These are phyloP conservation scores for Calvatia gigantea DNA, from an alignment of 768 basidiomycete genomes.

Conservation along the genomic window DNA sequence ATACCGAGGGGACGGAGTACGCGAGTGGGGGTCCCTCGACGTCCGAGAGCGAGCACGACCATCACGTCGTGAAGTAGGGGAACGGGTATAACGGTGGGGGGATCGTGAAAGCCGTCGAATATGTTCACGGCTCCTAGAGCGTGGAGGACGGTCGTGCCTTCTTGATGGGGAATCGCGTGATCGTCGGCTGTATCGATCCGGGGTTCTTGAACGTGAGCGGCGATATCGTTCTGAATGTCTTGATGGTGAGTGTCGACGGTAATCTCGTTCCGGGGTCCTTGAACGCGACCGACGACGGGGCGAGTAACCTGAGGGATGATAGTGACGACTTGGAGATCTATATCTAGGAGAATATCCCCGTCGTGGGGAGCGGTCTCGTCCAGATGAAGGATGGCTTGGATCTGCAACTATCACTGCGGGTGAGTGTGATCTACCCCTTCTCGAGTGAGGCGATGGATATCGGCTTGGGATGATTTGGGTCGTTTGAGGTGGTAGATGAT, in stretches of 20 bases:
- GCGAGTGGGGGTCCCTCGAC: constrained; percentile 16
- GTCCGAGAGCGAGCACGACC: constrained; percentile 17
- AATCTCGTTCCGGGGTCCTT: not conserved
- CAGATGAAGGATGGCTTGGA: constrained; percentile 1
- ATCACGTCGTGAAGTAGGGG: constrained; percentile 13
- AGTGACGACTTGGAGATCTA: not conserved
- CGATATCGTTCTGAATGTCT: too few species aligned
- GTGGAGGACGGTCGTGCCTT: constrained; percentile 1
- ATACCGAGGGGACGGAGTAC: constrained; percentile 16
- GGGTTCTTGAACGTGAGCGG: not conserved
- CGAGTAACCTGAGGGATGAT: not conserved
- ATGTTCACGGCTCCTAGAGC: not conserved
- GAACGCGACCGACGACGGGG: not conserved
- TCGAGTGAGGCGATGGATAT: constrained; percentile 6
- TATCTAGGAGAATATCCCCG: not conserved
- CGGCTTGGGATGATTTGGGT: constrained; percentile 8
- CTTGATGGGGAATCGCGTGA: not conserved
- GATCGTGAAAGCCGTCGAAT: not conserved
- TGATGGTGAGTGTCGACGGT: too few species aligned
- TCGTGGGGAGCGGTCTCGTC: not conserved
- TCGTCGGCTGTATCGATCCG: not conserved
- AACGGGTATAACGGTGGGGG: not conserved
- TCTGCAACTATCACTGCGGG: not conserved
- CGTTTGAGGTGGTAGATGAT: constrained; percentile 3
- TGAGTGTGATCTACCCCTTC: constrained; percentile 2